Percentiles rank a stretch among this genome's conserved stretches.
These are phyloP conservation scores for Pseudonitzschia multiseries DNA, from an alignment of 108 stramenopile species.

Conservation along the genomic window DNA sequence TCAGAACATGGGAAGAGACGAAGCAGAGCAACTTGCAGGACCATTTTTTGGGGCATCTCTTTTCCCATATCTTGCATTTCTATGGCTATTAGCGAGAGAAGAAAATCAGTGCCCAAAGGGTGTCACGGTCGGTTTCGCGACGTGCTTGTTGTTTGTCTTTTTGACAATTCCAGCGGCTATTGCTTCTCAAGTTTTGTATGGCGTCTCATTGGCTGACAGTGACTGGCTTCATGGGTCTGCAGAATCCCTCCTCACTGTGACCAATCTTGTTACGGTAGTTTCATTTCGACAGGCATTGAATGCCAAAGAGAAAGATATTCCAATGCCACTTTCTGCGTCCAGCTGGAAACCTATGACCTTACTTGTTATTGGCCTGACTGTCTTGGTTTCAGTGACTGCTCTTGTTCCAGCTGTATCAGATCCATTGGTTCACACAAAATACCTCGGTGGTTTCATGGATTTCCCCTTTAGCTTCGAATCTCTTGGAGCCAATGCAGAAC, in stretches of 20 bases:
- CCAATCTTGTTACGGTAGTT: conserved; percentile 85
- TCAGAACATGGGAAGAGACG: conserved; percentile 31
- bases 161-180: conserved; percentile 93
- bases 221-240: conserved; percentile 94
- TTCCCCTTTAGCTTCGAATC: conserved; percentile 36
- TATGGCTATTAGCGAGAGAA: conserved; percentile 77
- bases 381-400: conserved; percentile 56
- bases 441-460: conserved; percentile 76
- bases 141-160: conserved; percentile 88
- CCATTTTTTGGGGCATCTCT: conserved; percentile 89
- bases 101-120: conserved; percentile 87
- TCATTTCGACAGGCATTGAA: conserved; percentile 79
- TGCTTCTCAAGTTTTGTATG: conserved; percentile 77
- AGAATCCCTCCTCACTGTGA: conserved; percentile 84
- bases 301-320: conserved; percentile 48
- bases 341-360: conserved; percentile 70
- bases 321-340: conserved; percentile 54
- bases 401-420: conserved; percentile 56
- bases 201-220: conserved; percentile 86
- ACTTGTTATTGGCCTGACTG: conserved; percentile 60
- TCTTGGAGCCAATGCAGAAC: conserved; percentile 58
- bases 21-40: conserved; percentile 74
- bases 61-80: conserved; percentile 90
- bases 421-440: conserved; percentile 70
- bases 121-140: conserved; percentile 87